phyloP scores from a whole-genome alignment of 805 yeast species.

The Barnettozyma salicaria region DNA sequence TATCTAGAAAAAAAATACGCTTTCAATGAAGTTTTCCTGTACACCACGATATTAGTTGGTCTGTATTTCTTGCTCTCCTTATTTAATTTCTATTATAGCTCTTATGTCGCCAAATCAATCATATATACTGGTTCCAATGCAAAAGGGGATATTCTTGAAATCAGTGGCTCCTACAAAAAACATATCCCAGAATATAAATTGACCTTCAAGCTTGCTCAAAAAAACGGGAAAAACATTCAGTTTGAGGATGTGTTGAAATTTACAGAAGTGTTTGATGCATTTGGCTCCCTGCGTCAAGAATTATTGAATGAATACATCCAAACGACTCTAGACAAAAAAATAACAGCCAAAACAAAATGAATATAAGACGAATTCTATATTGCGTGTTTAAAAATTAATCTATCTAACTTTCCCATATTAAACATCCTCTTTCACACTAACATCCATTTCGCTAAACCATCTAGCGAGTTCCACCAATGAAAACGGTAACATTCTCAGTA shows the following conservation, averaged over 20 bases:
- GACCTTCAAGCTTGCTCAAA: conserved; percentile 26
- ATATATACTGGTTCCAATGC: conserved; percentile 37
- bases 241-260: conserved; percentile 25
- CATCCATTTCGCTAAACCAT: conserved; percentile 62
- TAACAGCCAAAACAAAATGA: conserved; percentile 2
- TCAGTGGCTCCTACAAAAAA: conserved; percentile 32
- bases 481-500: conserved; percentile 65
- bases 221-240: conserved; percentile 13
- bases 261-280: conserved; percentile 33
- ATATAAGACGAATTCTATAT: not conserved
- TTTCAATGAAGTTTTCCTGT: conserved; percentile 36
- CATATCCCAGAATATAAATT: conserved; percentile 42
- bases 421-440: conserved; percentile 13
- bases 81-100: conserved; percentile 33
- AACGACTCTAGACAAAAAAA: conserved; percentile 23
- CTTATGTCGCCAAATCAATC: conserved; percentile 35
- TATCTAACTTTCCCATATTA: too few relatives aligned
- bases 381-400: too few relatives aligned
- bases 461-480: conserved; percentile 39
- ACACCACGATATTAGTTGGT: conserved; percentile 36
- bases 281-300: conserved; percentile 37
- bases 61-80: conserved; percentile 36
- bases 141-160: conserved; percentile 26
- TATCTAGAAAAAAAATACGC: conserved; percentile 42
- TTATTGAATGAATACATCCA: conserved; percentile 36